Evolutionary conservation across 805 yeast genomes (phyloP).

Genomic region (Saturnispora kantuleensis): DNA sequence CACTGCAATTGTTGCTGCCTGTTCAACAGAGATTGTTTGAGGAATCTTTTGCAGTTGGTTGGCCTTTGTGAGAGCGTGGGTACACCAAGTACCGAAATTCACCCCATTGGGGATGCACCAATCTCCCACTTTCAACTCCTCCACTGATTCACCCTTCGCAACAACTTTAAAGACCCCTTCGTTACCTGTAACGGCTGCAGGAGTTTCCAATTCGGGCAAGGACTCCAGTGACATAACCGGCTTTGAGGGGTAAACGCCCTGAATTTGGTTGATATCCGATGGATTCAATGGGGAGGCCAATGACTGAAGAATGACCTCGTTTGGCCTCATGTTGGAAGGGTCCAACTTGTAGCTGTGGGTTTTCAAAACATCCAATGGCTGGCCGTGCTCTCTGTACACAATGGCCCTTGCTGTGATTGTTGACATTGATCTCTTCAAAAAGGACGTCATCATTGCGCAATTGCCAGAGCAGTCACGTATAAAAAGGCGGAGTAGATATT

Average conservation of each 20-base stretch:
- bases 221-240: slow-evolving; percentile 45
- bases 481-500: neutral
- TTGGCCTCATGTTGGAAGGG: slow-evolving; percentile 19
- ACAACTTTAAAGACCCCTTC: slow-evolving; percentile 87
- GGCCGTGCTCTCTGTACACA: slow-evolving; percentile 60
- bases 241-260: slow-evolving; percentile 76
- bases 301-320: slow-evolving; percentile 52
- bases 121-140: slow-evolving; percentile 53
- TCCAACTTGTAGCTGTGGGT: slow-evolving; percentile 44
- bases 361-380: slow-evolving; percentile 44
- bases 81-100: slow-evolving; percentile 91
- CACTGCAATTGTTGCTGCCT: slow-evolving; percentile 85
- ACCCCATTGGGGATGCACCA: slow-evolving; percentile 76
- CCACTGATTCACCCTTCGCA: slow-evolving; percentile 51
- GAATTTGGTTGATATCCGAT: slow-evolving; percentile 76
- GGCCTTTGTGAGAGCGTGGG: slow-evolving; percentile 51
- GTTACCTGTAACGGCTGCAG: slow-evolving; percentile 83
- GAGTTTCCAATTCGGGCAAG: slow-evolving; percentile 45
- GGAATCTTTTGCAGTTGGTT: slow-evolving; percentile 50
- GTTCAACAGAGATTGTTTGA: slow-evolving; percentile 40
- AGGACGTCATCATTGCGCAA: neutral
- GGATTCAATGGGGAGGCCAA: slow-evolving; percentile 86
- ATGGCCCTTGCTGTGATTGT: slow-evolving; percentile 44
- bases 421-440: slow-evolving; percentile 10
- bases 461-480: neutral